Base-by-base conservation (phyloP, 116 monocot species). In the Thalassia testudinum region DNA sequence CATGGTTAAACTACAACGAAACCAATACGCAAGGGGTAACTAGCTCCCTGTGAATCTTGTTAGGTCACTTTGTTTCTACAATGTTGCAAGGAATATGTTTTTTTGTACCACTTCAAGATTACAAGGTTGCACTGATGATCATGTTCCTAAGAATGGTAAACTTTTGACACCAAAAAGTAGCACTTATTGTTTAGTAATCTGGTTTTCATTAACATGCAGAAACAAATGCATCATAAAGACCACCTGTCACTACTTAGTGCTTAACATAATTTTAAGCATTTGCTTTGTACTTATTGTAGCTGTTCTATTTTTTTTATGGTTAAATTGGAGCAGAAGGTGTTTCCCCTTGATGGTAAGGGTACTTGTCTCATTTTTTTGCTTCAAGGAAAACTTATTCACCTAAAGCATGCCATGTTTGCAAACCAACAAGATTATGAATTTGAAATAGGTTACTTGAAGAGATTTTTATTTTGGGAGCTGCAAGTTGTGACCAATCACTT, bases 21-120 rank as follows among this genome's bases (percentile, higher is more conserved):
- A n/a, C n/a, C n/a, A n/a, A n/a, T n/a, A n/a, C n/a, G n/a, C n/a
- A n/a, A n/a, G n/a, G n/a, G n/a, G n/a, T n/a, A n/a, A n/a, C n/a
- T n/a, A n/a, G n/a, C n/a, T n/a, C n/a, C n/a, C n/a, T n/a, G n/a
- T n/a, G n/a, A n/a, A n/a, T n/a, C n/a, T n/a, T n/a, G n/a, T n/a
- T n/a, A n/a, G n/a, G n/a, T n/a, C n/a, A n/a, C n/a, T n/a, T n/a
- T n/a, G n/a, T n/a, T 34, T 34, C 30, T 34, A 10, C 37, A 93
- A 87, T 78, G 78, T 87, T 66, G 73, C 75, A 78, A 87, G 93
- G 43, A 87, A 93, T 59, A 29, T 49, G 37, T 87, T 93, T 67
- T 87, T 93, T 37, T 93, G 87, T 54, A 78, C 67, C 62, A 75
- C 72, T 22, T 79, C 82, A 20, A 28, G 55, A 24, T 61, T 72